phyloP scores from a whole-genome alignment of 192 early-diverging fungal species.

The Diversispora epigaea region DNA sequence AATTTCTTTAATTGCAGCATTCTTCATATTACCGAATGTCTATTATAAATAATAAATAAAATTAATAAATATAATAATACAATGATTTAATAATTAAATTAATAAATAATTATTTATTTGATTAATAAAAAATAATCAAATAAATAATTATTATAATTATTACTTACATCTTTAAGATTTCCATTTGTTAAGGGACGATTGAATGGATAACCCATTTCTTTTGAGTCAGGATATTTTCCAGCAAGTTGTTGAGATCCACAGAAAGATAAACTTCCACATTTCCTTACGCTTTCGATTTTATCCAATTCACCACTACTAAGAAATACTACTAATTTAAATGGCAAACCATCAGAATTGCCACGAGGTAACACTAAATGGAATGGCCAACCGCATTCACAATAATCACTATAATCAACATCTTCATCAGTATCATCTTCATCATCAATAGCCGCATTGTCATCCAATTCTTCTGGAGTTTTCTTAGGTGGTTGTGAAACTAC shows the following conservation, averaged over 20 bases:
- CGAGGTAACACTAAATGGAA: conserved; percentile 3
- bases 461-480: conserved; percentile 4
- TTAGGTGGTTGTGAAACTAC: conserved; percentile 8
- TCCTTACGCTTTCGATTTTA: neutral
- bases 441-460: neutral
- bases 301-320: neutral
- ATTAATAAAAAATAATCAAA: no score
- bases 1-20: no score
- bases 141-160: no score
- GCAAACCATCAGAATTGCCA: neutral
- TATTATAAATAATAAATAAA: no score
- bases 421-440: neutral
- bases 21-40: no score
- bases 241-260: neutral
- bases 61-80: no score
- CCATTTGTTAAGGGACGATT: conserved; percentile 12
- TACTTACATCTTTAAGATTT: neutral
- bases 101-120: no score
- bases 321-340: conserved; percentile 19
- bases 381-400: conserved; percentile 24
- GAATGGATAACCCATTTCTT: conserved; percentile 15
- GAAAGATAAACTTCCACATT: conserved; percentile 9
- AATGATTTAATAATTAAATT: no score
- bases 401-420: neutral
- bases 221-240: neutral